Evolutionary conservation across 495 filamentous ascomycete genomes (phyloP).

Genomic region (Hapsidospora chrysogenum): DNA sequence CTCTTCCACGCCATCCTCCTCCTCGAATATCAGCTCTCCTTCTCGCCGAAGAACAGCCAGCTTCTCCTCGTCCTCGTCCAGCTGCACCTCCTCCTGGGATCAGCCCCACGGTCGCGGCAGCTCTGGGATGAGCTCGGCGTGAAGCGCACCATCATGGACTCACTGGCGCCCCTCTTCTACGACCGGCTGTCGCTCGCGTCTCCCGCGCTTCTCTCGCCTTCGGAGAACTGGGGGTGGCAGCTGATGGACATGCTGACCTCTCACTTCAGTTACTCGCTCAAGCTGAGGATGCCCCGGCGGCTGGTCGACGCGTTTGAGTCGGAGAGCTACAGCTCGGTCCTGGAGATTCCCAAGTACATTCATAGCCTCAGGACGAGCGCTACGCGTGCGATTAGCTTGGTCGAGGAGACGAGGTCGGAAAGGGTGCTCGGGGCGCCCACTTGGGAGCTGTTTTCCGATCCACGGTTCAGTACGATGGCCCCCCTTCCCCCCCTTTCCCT

Average conservation of each 20-base stretch:
- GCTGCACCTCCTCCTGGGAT: slow-evolving; percentile 27
- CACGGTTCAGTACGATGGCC: slow-evolving; percentile 18
- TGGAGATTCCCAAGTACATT: slow-evolving; percentile 18
- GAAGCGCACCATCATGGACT: slow-evolving; percentile 33
- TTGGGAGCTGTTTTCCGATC: not conserved
- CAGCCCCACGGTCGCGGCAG: slow-evolving; percentile 19
- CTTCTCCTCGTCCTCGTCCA: slow-evolving; percentile 26
- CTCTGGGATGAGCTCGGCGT: slow-evolving; percentile 27
- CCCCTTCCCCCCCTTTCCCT: too few species aligned
- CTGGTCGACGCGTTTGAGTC: slow-evolving; percentile 26
- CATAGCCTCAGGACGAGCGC: slow-evolving; percentile 21
- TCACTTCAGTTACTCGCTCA: slow-evolving; percentile 19
- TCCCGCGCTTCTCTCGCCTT: slow-evolving; percentile 20
- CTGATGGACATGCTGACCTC: slow-evolving; percentile 16
- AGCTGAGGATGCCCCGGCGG: slow-evolving; percentile 16
- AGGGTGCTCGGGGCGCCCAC: not conserved
- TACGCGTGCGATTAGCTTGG: slow-evolving; percentile 21
- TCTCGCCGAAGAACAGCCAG: slow-evolving; percentile 18
- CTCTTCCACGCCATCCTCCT: slow-evolving; percentile 28
- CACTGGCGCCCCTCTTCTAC: slow-evolving; percentile 26
- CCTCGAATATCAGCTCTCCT: slow-evolving; percentile 22
- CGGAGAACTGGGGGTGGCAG: slow-evolving; percentile 7
- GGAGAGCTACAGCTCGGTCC: slow-evolving; percentile 27
- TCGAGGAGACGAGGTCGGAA: slow-evolving; percentile 22
- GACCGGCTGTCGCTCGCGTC: slow-evolving; percentile 35